Evolutionary conservation across 1,284 basidiomycete genomes (phyloP).

Genomic region (Puccinia hordei): DNA sequence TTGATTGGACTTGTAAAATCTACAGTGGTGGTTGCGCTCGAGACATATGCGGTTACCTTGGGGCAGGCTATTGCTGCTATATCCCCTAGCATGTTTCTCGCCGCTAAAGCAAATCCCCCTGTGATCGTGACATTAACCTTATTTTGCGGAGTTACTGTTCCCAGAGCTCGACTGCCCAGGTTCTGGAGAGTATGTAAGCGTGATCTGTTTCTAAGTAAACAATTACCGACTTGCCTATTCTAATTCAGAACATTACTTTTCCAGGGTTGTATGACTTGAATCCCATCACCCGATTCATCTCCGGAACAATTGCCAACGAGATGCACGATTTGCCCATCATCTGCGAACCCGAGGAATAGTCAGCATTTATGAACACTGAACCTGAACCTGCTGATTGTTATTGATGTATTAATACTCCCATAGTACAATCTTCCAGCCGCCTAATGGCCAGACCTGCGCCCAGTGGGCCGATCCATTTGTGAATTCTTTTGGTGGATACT

Average conservation of each 20-base stretch:
- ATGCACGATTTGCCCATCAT: conserved; percentile 52
- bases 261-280: conserved; percentile 56
- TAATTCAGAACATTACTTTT: background rate
- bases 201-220: conserved; percentile 63
- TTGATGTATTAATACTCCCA: background rate
- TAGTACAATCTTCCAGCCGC: conserved; percentile 68
- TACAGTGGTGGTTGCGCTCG: conserved; percentile 69
- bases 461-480: conserved; percentile 71
- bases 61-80: conserved; percentile 73
- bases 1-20: background rate
- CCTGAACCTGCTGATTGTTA: background rate
- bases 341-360: conserved; percentile 54
- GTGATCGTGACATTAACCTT: conserved; percentile 69
- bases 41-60: conserved; percentile 74
- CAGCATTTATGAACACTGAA: background rate
- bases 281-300: conserved; percentile 71
- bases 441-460: conserved; percentile 72
- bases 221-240: conserved; percentile 60
- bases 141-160: conserved; percentile 66
- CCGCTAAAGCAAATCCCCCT: conserved; percentile 77
- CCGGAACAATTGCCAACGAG: conserved; percentile 56
- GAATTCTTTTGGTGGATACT: conserved; percentile 68
- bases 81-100: conserved; percentile 72
- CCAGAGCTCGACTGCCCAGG: conserved; percentile 64
- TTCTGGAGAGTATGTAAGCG: conserved; percentile 78